Evolutionary conservation across 2,329 filamentous ascomycete genomes (phyloP).

Genomic region (Dothidotthia symphoricarpi): DNA sequence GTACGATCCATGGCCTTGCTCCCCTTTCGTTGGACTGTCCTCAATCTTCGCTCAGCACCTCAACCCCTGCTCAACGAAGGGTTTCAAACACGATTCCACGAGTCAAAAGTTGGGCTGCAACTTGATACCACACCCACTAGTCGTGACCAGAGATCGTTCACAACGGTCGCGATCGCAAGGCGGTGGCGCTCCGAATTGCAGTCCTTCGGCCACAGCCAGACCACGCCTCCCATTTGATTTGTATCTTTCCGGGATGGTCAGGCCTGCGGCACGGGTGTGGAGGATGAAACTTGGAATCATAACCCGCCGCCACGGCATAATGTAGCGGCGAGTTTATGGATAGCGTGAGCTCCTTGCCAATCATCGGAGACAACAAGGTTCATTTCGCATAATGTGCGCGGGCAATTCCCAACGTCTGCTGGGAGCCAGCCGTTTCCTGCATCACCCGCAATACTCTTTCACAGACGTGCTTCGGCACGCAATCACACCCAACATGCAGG

Average conservation of each 20-base stretch:
- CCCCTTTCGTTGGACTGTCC: no score
- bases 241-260: constrained; percentile 11
- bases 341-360: constrained; percentile 10
- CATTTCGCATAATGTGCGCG: constrained; percentile 18
- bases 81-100: no score
- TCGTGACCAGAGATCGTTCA: constrained; percentile 8
- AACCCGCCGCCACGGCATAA: constrained; percentile 13
- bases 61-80: no score
- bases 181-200: constrained; percentile 17
- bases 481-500: constrained; percentile 15
- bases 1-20: no score
- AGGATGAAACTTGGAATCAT: constrained; percentile 32
- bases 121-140: neutral
- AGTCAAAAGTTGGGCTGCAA: no score
- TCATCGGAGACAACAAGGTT: constrained; percentile 4
- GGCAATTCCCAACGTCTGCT: constrained; percentile 2
- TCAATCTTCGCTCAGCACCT: no score
- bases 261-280: constrained; percentile 18
- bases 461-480: constrained; percentile 17
- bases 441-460: constrained; percentile 6
- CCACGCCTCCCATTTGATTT: constrained; percentile 21
- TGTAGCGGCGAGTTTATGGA: constrained; percentile 13
- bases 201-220: constrained; percentile 22
- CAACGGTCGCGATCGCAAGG: constrained; percentile 25
- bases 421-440: constrained; percentile 5